A percentile compares a stretch with the other conserved stretches of the same genome.
Conservation (phyloP, 1,139 yeast genomes). For the Hansenula sp. region DNA sequence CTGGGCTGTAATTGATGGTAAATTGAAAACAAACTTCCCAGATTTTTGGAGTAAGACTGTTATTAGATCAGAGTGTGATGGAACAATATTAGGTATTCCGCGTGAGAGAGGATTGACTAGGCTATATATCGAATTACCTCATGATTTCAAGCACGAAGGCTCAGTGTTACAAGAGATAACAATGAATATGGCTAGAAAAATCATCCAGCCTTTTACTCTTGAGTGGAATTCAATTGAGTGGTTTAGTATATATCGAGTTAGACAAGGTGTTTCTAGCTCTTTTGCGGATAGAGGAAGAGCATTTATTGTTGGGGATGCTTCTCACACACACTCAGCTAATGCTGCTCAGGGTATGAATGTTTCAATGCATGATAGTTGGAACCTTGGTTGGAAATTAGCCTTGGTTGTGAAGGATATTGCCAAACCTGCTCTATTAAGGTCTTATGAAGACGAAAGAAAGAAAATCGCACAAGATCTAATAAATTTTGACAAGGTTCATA, state of each 20-base stretch:
- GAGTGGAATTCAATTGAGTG: conserved; percentile 30
- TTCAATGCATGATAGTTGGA: conserved; percentile 31
- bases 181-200: conserved; percentile 28
- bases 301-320: conserved; percentile 36
- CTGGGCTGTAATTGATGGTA: conserved; percentile 36
- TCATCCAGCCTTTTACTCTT: conserved; percentile 28
- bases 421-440: conserved; percentile 15
- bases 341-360: conserved; percentile 40
- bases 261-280: conserved; percentile 30
- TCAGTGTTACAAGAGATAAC: conserved; percentile 16
- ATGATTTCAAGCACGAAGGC: conserved; percentile 9
- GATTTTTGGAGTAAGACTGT: conserved; percentile 33
- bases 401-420: conserved; percentile 28
- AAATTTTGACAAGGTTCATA: conserved; percentile 25
- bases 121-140: conserved; percentile 28
- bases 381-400: conserved; percentile 35
- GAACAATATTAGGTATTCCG: conserved; percentile 33
- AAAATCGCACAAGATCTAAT: conserved; percentile 32
- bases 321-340: conserved; percentile 36
- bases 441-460: conserved; percentile 30
- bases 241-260: conserved; percentile 36
- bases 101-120: conserved; percentile 32
- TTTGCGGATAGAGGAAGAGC: conserved; percentile 25
- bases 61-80: conserved; percentile 29
- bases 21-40: conserved; percentile 33